Evolutionary conservation across 306 rosid genomes (phyloP), one percentile per base, ranked within the genome.

Genomic region (Trifolium dubium): DNA sequence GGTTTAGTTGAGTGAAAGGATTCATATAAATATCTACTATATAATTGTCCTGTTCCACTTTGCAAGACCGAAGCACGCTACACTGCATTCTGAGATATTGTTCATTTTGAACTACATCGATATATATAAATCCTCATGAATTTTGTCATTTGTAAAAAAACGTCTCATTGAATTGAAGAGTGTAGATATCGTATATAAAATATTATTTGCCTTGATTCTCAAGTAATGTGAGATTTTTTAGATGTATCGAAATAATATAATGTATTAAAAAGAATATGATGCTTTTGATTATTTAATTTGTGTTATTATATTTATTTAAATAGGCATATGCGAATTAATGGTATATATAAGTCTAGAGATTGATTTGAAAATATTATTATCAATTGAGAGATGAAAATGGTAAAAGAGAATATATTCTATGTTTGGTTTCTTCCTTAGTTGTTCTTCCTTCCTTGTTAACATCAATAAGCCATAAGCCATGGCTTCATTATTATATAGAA

Each of bases 361-460:
- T 68, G 76, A 54, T 75, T 34, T 75, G 77, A 89, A 85, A 75
- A 66, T 80, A 80, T 80, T 69, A 64, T 69, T 28, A 64, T 67
- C 60, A 54, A 44, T 59, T 3, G 74, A 84, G 77, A 77, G 70
- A 78, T 77, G 69, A 83, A 71, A 62, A 82, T 82, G 79, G 80
- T 66, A 54, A 69, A 74, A 64, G 49, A 44, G 96, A 93, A 91
- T 91, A 89, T 93, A 88, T 91, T 93, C 89, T 61, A 58, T 84
- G 61, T 73, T 40, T 54, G 79, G 82, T 72, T 75, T 82, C 75
- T 77, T 83, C 68, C 60, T 53, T 41, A 35, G 64, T n/a, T 77
- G 77, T 54, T 35, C 69, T 85, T 67, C 70, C 66, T 72, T 77
- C 19, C 47, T 67, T 72, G 67, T 71, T 67, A 69, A 53, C 72